Evolutionary conservation across 1,284 basidiomycete species (phyloP), one percentile per base, ranked within the genome.

Genomic region (Papiliotrema fonsecae): DNA sequence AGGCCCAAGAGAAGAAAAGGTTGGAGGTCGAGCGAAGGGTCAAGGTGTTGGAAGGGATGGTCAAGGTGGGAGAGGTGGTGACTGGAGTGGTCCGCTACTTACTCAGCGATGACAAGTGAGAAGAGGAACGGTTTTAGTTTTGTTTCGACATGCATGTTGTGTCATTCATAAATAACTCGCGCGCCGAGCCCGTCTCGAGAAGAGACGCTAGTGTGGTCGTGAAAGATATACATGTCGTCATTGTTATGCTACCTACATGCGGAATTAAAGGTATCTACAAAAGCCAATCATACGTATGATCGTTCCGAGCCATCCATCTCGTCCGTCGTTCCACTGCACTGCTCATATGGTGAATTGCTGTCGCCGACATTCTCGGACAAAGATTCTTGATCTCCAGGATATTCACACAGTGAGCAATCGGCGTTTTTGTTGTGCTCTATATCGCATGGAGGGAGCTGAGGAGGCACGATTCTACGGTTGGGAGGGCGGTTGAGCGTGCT

Each of bases 401-500:
- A 37, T 7, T 54, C 43, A 45, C 60, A 62, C 22, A 44, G 35
- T 3, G 53, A 52, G 44, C 60, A 62, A 28, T 22, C 10, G 16
- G 40, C 52, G 48, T 55, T 47, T 43, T 54, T 56, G 48, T 22
- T 26, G 49, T 62, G 60, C 36, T 16, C 16, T 19, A 36, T 28
- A 19, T 42, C 30, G 45, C 61, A 62, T 5, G 61, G 61, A 16
- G 56, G 57, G 48, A 55, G 53, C 25, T 57, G 53, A 6, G 49
- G 40, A 5, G 51, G 50, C 1, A 54, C 51, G n/a, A 58, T 52
- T 40, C 44, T n/a, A 19, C 59, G 58, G 45, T 76, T 66, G 19
- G 81, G 82, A 44, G 80, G 80, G 26, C 91, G 83, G 52, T 79
- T 79, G 18, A 97, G 83, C 22, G 84, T 81, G 42, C 76, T 74